Evolutionary conservation across 495 filamentous ascomycete genomes (phyloP).

Genomic region (Lasiosphaeris hirsuta): DNA sequence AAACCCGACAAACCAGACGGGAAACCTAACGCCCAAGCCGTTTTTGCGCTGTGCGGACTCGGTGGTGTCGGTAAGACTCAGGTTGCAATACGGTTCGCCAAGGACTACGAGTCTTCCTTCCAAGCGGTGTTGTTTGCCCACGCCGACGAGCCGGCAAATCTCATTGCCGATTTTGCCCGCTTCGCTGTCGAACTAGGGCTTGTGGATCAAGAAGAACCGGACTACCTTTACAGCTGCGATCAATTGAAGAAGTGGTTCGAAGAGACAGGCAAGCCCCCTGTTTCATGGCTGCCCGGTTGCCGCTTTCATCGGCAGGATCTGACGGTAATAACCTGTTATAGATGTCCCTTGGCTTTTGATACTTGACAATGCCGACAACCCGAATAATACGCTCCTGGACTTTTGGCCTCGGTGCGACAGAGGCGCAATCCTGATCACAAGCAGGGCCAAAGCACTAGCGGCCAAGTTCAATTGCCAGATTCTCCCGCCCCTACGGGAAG

Average conservation of each 20-base stretch:
- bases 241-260: not conserved
- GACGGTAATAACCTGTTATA: not conserved
- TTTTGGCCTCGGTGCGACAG: not conserved
- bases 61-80: not conserved
- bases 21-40: not conserved
- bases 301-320: too few relatives aligned
- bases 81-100: not conserved
- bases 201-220: not conserved
- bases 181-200: not conserved
- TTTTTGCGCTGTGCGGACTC: not conserved
- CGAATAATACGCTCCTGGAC: not conserved
- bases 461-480: not conserved
- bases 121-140: not conserved
- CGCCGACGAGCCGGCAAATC: not conserved
- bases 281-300: not conserved
- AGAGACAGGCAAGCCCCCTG: not conserved
- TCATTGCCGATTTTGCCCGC: not conserved
- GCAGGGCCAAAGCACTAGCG: not conserved
- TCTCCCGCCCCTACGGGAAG: not conserved
- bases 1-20: not conserved
- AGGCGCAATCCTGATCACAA: not conserved
- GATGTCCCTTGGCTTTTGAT: not conserved
- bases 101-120: not conserved
- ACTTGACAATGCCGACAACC: not conserved
- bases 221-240: not conserved